phyloP scores from a whole-genome alignment of 1,284 basidiomycete species.

The Tilletia indica region DNA sequence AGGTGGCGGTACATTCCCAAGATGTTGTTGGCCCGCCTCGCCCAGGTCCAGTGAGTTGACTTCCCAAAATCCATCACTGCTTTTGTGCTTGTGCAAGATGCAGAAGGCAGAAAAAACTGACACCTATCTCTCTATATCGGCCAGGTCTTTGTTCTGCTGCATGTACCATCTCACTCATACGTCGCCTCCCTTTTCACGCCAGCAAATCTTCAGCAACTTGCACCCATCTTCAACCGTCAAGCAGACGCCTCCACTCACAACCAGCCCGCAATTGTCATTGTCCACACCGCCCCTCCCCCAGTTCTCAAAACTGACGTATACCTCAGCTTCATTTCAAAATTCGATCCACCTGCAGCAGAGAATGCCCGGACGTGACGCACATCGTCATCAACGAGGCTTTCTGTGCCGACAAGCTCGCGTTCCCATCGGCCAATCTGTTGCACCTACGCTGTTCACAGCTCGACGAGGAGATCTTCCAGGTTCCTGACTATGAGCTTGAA shows the following conservation, averaged over 20 bases:
- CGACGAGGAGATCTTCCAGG: conserved; percentile 71
- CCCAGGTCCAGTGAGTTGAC: conserved; percentile 29
- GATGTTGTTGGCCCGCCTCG: neutral
- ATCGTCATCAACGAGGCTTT: conserved; percentile 63
- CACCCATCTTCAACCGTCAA: neutral
- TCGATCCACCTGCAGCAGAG: conserved; percentile 57
- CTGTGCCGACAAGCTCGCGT: conserved; percentile 69
- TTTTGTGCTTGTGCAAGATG: neutral
- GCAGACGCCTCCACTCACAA: conserved; percentile 54
- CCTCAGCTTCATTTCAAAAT: conserved; percentile 69
- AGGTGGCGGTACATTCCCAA: neutral
- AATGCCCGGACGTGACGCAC: conserved; percentile 58
- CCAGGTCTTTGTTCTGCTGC: neutral
- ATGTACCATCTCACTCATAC: conserved; percentile 7
- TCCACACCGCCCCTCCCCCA: conserved; percentile 38
- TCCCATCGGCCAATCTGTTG: conserved; percentile 71
- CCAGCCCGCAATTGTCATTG: conserved; percentile 59
- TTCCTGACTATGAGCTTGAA: conserved; percentile 64
- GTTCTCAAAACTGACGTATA: conserved; percentile 68
- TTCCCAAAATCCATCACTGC: neutral
- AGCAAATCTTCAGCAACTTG: neutral
- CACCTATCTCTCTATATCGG: neutral
- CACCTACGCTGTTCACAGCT: conserved; percentile 72
- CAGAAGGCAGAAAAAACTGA: neutral
- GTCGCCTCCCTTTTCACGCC: neutral